Conservation (phyloP, 495 filamentous ascomycete genomes). For the Trichoderma erinaceum region DNA sequence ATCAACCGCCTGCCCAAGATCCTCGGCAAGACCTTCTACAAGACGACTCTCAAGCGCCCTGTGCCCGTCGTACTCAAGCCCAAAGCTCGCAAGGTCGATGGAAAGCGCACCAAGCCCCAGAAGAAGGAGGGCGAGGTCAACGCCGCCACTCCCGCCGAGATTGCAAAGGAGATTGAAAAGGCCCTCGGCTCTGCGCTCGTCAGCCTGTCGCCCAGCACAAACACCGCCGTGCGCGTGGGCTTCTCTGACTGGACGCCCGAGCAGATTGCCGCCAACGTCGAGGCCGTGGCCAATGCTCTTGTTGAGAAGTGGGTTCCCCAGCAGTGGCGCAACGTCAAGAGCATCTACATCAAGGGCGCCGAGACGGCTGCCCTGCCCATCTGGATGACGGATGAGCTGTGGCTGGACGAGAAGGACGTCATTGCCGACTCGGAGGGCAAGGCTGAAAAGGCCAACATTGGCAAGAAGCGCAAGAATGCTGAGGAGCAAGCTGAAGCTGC, state of each 20-base stretch:
- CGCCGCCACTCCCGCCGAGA: conserved; percentile 39
- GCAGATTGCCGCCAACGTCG: conserved; percentile 72
- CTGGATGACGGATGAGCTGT: conserved; percentile 86
- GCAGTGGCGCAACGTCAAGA: conserved; percentile 77
- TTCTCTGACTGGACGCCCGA: conserved; percentile 65
- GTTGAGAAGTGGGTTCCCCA: conserved; percentile 72
- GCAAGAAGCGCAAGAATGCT: conserved; percentile 60
- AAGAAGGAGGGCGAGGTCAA: conserved; percentile 40
- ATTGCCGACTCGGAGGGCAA: conserved; percentile 52
- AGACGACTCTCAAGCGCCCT: conserved; percentile 69
- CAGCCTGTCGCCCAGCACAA: conserved; percentile 60
- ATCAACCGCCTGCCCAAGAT: conserved; percentile 65
- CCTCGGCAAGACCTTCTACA: conserved; percentile 86
- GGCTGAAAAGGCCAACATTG: conserved; percentile 49
- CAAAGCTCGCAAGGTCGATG: conserved; percentile 56
- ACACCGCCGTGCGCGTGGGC: conserved; percentile 64
- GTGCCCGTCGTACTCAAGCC: conserved; percentile 71
- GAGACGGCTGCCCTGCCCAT: conserved; percentile 82
- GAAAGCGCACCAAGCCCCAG: conserved; percentile 53
- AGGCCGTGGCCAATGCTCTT: conserved; percentile 59
- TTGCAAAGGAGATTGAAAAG: conserved; percentile 66
- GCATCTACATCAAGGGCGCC: conserved; percentile 81
- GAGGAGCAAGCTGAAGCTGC: conserved; percentile 46
- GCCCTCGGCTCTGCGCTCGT: conserved; percentile 65
- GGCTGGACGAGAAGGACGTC: conserved; percentile 75